Conservation (phyloP, 331 rosid species). For the Malus hybrid region DNA sequence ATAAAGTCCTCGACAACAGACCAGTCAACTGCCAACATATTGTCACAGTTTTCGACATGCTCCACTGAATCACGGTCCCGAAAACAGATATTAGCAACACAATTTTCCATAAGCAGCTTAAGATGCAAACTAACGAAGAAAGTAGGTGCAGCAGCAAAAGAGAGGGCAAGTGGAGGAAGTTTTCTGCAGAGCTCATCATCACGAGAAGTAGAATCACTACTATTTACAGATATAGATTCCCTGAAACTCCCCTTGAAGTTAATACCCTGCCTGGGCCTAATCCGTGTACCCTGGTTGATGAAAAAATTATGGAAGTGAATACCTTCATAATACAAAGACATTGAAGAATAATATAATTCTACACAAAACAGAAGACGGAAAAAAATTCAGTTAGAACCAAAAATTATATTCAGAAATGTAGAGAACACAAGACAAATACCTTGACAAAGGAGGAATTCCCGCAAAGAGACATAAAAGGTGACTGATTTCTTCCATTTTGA, state of each 20-base stretch:
- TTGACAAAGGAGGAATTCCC: slow-evolving; percentile 34
- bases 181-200: slow-evolving; percentile 30
- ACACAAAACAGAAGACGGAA: background rate
- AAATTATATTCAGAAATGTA: background rate
- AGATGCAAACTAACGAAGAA: slow-evolving; percentile 79
- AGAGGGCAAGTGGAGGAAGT: slow-evolving; percentile 68
- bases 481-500: slow-evolving; percentile 47
- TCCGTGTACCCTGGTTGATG: slow-evolving; percentile 41
- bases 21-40: slow-evolving; percentile 28
- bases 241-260: slow-evolving; percentile 48
- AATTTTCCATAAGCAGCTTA: slow-evolving; percentile 66
- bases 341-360: background rate
- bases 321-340: slow-evolving; percentile 13
- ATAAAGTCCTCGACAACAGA: slow-evolving; percentile 24
- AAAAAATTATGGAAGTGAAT: slow-evolving; percentile 20
- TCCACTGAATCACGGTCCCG: slow-evolving; percentile 31
- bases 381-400: background rate
- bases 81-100: slow-evolving; percentile 41
- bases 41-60: slow-evolving; percentile 34
- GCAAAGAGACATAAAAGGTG: slow-evolving; percentile 21
- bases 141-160: slow-evolving; percentile 75
- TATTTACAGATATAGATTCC: slow-evolving; percentile 40
- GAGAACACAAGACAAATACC: slow-evolving; percentile 38
- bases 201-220: slow-evolving; percentile 23
- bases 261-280: slow-evolving; percentile 45